A percentile compares a stretch with the other conserved stretches of the same genome.
phyloP scores from a whole-genome alignment of 805 yeast genomes.

The Lipomyces spencermartinsiae region DNA sequence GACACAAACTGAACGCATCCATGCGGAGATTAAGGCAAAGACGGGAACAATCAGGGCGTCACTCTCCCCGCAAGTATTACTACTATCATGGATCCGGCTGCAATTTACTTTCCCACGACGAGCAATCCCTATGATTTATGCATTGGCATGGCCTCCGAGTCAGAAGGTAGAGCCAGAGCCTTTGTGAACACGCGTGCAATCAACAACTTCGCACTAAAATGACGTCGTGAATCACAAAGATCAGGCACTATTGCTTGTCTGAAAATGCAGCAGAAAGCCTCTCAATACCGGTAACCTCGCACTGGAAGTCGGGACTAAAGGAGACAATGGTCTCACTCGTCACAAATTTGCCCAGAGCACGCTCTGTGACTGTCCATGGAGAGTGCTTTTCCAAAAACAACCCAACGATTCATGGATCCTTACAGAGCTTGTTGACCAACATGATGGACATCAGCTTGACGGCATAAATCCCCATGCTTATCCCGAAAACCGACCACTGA shows the following conservation, averaged over 20 bases:
- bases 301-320: background rate
- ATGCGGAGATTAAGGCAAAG: no score
- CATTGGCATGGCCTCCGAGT: no score
- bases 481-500: no score
- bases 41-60: background rate
- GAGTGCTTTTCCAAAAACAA: background rate
- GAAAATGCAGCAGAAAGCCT: background rate
- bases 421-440: conserved; percentile 2
- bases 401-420: background rate
- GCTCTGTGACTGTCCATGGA: conserved; percentile 4
- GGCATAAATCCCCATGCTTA: no score
- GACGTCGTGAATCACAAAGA: background rate
- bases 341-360: background rate
- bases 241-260: background rate
- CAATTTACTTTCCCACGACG: background rate
- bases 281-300: background rate
- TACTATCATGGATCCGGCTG: background rate
- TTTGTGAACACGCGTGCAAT: background rate
- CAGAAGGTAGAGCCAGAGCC: background rate
- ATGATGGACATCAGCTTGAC: no score
- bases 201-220: background rate
- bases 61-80: background rate
- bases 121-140: no score
- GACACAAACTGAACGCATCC: no score
- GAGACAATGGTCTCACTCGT: conserved; percentile 4